Base-by-base conservation (phyloP, 768 basidiomycete species). In the Xerocomellus chrysenteron region DNA sequence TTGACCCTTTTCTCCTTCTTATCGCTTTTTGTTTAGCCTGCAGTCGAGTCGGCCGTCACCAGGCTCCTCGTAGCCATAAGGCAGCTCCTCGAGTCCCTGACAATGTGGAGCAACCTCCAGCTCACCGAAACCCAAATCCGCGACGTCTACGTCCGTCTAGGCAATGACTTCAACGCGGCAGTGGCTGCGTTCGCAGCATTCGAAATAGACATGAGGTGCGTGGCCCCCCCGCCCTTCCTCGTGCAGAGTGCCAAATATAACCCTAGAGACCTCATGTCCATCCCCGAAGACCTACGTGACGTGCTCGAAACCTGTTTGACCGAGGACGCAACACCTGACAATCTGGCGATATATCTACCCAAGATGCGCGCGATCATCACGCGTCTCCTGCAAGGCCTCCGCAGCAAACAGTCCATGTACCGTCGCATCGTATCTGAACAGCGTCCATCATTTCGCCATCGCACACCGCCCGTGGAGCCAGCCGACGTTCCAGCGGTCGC, bases 161-260 rank as follows among this genome's bases (percentile, higher is more conserved):
- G 97, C 24, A 98, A 98, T 73, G 95, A 97, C 69, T 98, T 99
- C 78, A 98, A 98, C 68, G 83, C 85, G 16, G 94, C 94, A 11
- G 92, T 95, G 39, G 83, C 88, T 51, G 93, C 94, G 1, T 99
- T 99, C 69, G 81, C 82, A 3, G 77, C 81, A 13, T 93, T 87
- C 62, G 85, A 87, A 58, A 95, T 99, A 56, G 85, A 90, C 58
- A 98, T 98, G 90, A 78, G 80, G 96, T 98, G 73, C 71, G 92
- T 82, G 19, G 32, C 28, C 28, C 26, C 14, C 47, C n/a, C 63
- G 44, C 17, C 35, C 39, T 33, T 45, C 50, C 62, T 43, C 57
- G 55, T 65, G 64, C 17, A 51, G 21, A 44, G 13, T 54, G 33
- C 54, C 60, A 56, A 54, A 41, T 54, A 56, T 62, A 55, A 59